These are phyloP conservation scores for Alternaria arborescens DNA, from an alignment of 2,329 filamentous ascomycete genomes.

Conservation along the genomic window DNA sequence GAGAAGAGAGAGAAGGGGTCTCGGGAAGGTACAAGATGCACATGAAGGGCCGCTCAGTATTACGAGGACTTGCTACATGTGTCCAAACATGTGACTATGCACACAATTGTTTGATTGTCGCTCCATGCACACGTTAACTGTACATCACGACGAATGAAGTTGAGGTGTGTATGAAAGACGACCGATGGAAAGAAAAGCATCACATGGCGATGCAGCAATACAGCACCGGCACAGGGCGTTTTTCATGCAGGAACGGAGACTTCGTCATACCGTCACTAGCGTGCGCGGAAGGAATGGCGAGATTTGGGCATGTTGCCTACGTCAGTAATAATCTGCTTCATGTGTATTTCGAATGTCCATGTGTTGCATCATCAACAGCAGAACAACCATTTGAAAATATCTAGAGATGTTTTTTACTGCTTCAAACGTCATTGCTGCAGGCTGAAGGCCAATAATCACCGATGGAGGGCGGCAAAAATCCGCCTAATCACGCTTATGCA, in stretches of 20 bases:
- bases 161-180: neutral
- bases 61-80: neutral
- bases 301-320: neutral
- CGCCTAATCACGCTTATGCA: conserved; percentile 3
- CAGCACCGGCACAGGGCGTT: neutral
- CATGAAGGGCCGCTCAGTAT: neutral
- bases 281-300: neutral
- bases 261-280: neutral
- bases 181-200: neutral
- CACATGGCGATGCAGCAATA: neutral
- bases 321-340: neutral
- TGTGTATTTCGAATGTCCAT: neutral
- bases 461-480: neutral
- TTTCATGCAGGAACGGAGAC: neutral
- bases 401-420: neutral
- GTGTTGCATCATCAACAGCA: neutral
- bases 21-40: neutral
- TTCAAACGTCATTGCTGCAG: neutral
- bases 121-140: neutral
- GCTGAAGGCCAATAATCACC: neutral
- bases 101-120: neutral
- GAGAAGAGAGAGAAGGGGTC: neutral
- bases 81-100: neutral
- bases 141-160: neutral
- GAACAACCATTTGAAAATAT: neutral